Evolutionary conservation across 148 eudicot genomes (phyloP), one percentile per base, ranked within the genome.

Genomic region (Talinum fruticosum): DNA sequence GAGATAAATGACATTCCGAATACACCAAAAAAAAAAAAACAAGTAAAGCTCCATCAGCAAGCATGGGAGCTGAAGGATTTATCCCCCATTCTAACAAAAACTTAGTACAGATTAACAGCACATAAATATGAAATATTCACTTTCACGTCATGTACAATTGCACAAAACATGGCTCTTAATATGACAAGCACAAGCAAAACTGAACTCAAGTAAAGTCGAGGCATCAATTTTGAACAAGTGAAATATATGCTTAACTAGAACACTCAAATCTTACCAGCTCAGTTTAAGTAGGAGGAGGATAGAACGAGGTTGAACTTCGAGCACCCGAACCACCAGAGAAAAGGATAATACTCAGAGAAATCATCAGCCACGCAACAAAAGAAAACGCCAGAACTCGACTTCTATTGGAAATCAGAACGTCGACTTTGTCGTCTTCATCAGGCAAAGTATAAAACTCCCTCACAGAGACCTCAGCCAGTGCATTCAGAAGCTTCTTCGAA

Each of bases 401-500:
- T 69, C 83, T 83, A 62, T 57, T 78, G 5, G 87, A 76, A 57
- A 84, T 44, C 38, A 85, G 68, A 75, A 82, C 61, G 36, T 74
- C 74, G 36, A 86, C 76, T 76, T 29, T 62, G 5, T 82, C 88
- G 61, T 71, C 79, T 41, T 85, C 86, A 19, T 84, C 84, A 86
- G 80, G 86, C 75, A 89, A 67, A 71, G 69, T 65, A 76, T 51
- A 23, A 62, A 90, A 71, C 73, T 90, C 87, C 70, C 81, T 84
- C 69, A 87, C 79, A 66, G 87, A 77, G 23, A 71, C 78, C 21
- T 86, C 84, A 29, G 88, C 65, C 79, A 86, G 66, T 18, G 83
- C 74, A 64, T 86, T 85, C 45, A 88, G 73, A 77, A 88, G 85
- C 82, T 85, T 90, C 86, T 83, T 87, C 4, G 84, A 87, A 32